These are phyloP conservation scores for Juglanconis oblonga DNA, from an alignment of 2,329 filamentous ascomycete species.

Conservation along the genomic window DNA sequence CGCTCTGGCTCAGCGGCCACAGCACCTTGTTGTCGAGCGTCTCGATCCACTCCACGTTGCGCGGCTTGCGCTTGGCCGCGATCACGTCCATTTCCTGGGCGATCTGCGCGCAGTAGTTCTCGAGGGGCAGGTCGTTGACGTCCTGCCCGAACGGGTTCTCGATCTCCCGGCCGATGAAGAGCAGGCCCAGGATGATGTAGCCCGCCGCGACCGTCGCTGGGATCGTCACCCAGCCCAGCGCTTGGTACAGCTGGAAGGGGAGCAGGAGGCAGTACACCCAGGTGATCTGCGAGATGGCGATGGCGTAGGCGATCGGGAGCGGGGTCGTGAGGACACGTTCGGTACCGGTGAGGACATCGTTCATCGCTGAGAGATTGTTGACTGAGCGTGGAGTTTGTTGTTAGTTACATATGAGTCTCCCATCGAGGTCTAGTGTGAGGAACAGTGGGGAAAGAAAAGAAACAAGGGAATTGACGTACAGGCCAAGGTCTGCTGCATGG, in stretches of 20 bases:
- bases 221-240: conserved; percentile 67
- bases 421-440: neutral
- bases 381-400: conserved; percentile 10
- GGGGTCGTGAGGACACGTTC: conserved; percentile 74
- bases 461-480: conserved; percentile 33
- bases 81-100: conserved; percentile 64
- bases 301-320: conserved; percentile 70
- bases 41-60: conserved; percentile 46
- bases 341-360: conserved; percentile 63
- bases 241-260: conserved; percentile 65
- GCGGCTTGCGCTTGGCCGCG: conserved; percentile 51
- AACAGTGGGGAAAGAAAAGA: neutral
- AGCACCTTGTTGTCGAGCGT: conserved; percentile 35
- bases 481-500: conserved; percentile 50
- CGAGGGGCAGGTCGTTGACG: conserved; percentile 65
- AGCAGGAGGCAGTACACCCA: conserved; percentile 72
- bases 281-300: conserved; percentile 73
- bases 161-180: conserved; percentile 65
- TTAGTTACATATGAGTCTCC: neutral
- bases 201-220: conserved; percentile 63
- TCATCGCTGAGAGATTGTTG: conserved; percentile 52
- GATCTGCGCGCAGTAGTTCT: conserved; percentile 63
- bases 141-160: conserved; percentile 69
- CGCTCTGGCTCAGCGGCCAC: conserved; percentile 40
- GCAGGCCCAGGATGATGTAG: conserved; percentile 70